Base-by-base conservation (phyloP, 495 filamentous ascomycete genomes). In the Cladorrhinum samala region DNA sequence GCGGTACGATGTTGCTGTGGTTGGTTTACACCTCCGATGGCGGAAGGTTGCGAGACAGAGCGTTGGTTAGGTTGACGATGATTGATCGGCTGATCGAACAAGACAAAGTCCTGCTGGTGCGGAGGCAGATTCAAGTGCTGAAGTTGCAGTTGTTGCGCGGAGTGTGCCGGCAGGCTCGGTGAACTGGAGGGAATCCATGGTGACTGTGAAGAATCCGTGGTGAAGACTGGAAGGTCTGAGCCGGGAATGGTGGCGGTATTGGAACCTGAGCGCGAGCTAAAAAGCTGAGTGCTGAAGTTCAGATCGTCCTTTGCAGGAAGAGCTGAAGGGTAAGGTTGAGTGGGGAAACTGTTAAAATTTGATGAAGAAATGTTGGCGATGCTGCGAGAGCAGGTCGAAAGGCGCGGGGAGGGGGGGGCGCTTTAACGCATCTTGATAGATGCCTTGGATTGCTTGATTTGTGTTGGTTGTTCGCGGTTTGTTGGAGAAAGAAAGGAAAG, bases 101-200 rank as follows among this genome's bases (percentile, higher is more conserved):
- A 71, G 67, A 77, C 72, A 47, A 78, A 78, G 72, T 78, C 75
- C 62, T 79, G 77, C 63, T 77, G 66, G 49, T 63, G 66, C 21
- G 65, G 70, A 8, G 68, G 67, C 64, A 66, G 63, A 56, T 65
- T 63, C 61, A 68, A 60, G 51, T 75, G 73, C 68, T 63, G 70
- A 41, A 59, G 66, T 55, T 67, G 71, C 63, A 61, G 66, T 61
- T 60, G 63, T 67, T 77, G 77, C 70, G 74, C 74, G 70, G 77
- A 68, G 69, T 68, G 63, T 70, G 77, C 78, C 78, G 76, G 77
- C 77, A 73, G 77, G 77, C 74, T 77, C 63, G 72, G 63, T 58
- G 78, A 75, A 77, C 69, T 79, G 73, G 77, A 75, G 74, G 76
- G 77, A 77, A 68, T 75, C 77, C 78, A 81, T 81, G 71, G 50